Evolutionary conservation across 2,329 filamentous ascomycete genomes (phyloP).

Genomic region (Alternaria novae-zelandiae): DNA sequence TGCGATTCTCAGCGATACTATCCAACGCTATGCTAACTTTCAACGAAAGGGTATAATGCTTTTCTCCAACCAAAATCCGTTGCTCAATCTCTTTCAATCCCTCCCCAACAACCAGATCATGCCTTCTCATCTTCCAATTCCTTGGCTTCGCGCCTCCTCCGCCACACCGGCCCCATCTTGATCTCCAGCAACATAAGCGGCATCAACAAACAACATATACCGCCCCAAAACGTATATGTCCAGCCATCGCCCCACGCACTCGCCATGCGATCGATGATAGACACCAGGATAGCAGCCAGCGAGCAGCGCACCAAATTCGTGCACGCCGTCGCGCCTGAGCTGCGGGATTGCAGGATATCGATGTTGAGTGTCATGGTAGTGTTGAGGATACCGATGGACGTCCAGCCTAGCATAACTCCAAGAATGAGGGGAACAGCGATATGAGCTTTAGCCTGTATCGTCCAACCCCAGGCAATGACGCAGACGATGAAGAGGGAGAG

Average conservation of each 20-base stretch:
- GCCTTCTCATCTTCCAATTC: conserved; percentile 20
- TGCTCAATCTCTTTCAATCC: background rate
- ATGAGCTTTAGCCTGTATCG: conserved; percentile 25
- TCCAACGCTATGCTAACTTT: background rate
- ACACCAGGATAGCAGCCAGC: conserved; percentile 31
- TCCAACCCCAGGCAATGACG: conserved; percentile 37
- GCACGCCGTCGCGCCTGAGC: conserved; percentile 35
- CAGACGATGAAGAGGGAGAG: conserved; percentile 34
- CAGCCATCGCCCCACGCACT: conserved; percentile 29
- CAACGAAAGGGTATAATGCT: conserved; percentile 9
- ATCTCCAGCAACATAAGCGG: conserved; percentile 40
- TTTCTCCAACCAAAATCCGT: background rate
- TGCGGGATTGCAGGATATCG: conserved; percentile 35
- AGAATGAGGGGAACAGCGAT: conserved; percentile 33
- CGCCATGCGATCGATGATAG: conserved; percentile 35
- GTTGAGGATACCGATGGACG: conserved; percentile 36
- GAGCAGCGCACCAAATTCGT: conserved; percentile 37
- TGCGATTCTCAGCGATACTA: background rate
- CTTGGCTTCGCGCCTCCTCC: conserved; percentile 23
- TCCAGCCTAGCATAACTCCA: conserved; percentile 32
- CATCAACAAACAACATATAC: conserved; percentile 27
- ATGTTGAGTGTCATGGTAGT: conserved; percentile 41
- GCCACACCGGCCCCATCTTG: conserved; percentile 32
- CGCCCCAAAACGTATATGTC: conserved; percentile 38
- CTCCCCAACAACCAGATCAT: background rate